These are phyloP conservation scores for Monosporozyma unispora DNA, from an alignment of 805 yeast genomes.

Conservation along the genomic window DNA sequence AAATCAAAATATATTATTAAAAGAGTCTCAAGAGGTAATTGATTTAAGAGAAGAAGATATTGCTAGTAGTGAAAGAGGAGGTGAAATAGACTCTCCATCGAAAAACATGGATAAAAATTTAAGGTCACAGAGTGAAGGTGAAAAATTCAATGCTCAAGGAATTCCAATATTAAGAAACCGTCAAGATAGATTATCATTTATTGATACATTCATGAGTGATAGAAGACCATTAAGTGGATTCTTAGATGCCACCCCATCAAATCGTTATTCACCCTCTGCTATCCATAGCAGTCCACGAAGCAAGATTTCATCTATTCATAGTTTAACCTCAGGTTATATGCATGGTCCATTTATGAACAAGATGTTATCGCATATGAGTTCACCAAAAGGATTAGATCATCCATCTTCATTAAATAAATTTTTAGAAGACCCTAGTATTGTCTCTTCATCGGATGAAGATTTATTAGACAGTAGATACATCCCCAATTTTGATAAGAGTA, in stretches of 20 bases:
- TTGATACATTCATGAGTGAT: constrained; percentile 26
- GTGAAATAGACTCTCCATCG: constrained; percentile 4
- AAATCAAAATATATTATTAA: not conserved
- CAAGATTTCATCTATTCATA: constrained; percentile 13
- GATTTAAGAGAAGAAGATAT: constrained; percentile 17
- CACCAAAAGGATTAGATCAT: not conserved
- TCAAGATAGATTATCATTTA: constrained; percentile 22
- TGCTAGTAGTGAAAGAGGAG: constrained; percentile 4
- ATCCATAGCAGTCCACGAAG: constrained; percentile 16
- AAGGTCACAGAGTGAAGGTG: not conserved
- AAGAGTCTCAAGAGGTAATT: not conserved
- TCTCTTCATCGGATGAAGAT: not conserved
- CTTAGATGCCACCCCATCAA: constrained; percentile 6
- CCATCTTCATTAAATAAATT: not conserved
- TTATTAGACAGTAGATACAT: not conserved
- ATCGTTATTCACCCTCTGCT: constrained; percentile 5
- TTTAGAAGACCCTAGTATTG: not conserved
- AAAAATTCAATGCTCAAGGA: constrained; percentile 3
- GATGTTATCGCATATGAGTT: constrained; percentile 1
- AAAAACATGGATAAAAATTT: not conserved
- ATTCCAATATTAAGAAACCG: constrained; percentile 19
- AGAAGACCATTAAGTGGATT: constrained; percentile 15
- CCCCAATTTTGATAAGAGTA: not conserved
- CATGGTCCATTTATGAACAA: constrained; percentile 5
- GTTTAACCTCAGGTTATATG: constrained; percentile 1